Evolutionary conservation across 495 filamentous ascomycete species (phyloP).

Genomic region (Penicillium riverlandense): DNA sequence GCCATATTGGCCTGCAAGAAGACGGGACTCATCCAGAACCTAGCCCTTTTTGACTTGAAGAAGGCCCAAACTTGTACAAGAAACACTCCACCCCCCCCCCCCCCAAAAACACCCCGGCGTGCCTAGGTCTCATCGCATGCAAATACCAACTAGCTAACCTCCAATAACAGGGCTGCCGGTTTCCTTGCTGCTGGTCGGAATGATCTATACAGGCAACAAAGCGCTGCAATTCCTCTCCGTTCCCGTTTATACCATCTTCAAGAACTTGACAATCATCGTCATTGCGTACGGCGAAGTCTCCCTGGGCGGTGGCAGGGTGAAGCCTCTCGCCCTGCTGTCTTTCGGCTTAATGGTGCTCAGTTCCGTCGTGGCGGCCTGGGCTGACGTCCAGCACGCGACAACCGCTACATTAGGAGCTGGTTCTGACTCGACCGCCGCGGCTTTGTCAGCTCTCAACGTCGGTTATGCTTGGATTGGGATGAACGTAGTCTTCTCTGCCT

Average conservation of each 20-base stretch:
- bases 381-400: constrained; percentile 84
- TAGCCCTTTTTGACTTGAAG: constrained; percentile 72
- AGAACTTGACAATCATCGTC: constrained; percentile 98
- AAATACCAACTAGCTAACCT: no score
- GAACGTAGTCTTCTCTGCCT: constrained; percentile 92
- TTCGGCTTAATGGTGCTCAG: constrained; percentile 97
- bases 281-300: constrained; percentile 98
- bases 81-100: no score
- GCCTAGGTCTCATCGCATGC: no score
- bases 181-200: constrained; percentile 91
- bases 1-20: constrained; percentile 84
- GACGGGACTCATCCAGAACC: constrained; percentile 74
- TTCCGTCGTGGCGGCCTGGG: constrained; percentile 94
- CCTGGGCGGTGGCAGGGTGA: constrained; percentile 96
- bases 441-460: constrained; percentile 68
- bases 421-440: constrained; percentile 33
- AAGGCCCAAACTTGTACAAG: constrained; percentile 46
- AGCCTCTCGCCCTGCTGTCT: constrained; percentile 79
- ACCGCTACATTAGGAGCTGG: constrained; percentile 56
- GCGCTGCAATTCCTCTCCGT: constrained; percentile 97
- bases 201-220: constrained; percentile 98
- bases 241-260: constrained; percentile 99
- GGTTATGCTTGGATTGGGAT: constrained; percentile 98
- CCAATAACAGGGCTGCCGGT: constrained; percentile 92
- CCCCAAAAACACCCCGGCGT: no score